Evolutionary conservation across 805 yeast genomes (phyloP), one percentile per base, ranked within the genome.

Genomic region (Brettanomyces nanus): DNA sequence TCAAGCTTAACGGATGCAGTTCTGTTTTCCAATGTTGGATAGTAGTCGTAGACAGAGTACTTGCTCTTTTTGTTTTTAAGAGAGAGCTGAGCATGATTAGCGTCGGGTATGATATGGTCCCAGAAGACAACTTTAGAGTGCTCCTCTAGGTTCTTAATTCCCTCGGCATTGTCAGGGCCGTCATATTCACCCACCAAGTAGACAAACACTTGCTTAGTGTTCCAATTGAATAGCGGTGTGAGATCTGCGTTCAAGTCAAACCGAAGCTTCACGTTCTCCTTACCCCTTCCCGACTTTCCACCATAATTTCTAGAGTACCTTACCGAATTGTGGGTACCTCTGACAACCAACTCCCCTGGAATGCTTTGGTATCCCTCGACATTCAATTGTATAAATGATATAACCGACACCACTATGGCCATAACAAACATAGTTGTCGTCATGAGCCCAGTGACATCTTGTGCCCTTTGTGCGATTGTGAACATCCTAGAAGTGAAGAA

Each of bases 151-250:
- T 33, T 25, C 19, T 46, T 43, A 14, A 14, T 14, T 14, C 5
- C 18, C 19, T 28, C 23, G 10, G 22, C n/a, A 7, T 28, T 26
- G 18, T 28, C 33, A 35, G 15, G 31, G 14, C n/a, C n/a, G 6
- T 33, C 31, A 28, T 35, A 89, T 53, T 85, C 90, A 2, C 94
- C 95, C 3, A 94, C 84, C 45, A 92, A 66, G 52, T 90, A 92
- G 4, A 81, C 84, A 52, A 92, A 90, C n/a, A 90, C 77, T 60
- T 90, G 97, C 56, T 90, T 90, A 10, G 98, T 92, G 62, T 90
- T 92, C 96, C 97, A 90, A 59, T 83, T 87, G 71, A 89, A 89
- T 37, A 92, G 68, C 2, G 85, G 79, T 2, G 84, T 56, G 44
- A 90, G 66, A 59, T 90, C 96, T 1, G 74, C 66, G 5, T 75